Percentiles rank a stretch among this genome's conserved stretches.
phyloP scores from a whole-genome alignment of 768 basidiomycete genomes.

The Lactarius hengduanensis region DNA sequence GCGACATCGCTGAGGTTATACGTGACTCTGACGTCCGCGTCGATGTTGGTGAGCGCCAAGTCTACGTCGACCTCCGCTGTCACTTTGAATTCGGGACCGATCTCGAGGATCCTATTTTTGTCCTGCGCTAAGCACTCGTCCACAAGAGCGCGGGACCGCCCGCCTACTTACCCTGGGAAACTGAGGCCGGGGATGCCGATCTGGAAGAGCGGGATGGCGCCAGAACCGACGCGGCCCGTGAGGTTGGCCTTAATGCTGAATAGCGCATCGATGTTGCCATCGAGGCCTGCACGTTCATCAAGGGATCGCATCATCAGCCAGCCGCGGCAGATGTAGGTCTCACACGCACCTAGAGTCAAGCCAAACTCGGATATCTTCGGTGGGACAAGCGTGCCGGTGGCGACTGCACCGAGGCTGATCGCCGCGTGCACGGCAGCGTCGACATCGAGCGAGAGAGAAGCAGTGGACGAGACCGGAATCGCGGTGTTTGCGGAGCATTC shows the following conservation, averaged over 20 bases:
- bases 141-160: too few relatives aligned
- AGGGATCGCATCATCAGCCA: neutral
- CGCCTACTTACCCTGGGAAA: constrained; percentile 14
- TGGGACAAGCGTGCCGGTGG: constrained; percentile 17
- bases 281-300: neutral
- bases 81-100: constrained; percentile 50
- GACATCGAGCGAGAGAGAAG: constrained; percentile 11
- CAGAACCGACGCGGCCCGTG: neutral
- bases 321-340: neutral
- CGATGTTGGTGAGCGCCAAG: constrained; percentile 39
- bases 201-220: neutral
- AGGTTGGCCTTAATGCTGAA: neutral
- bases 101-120: constrained; percentile 40
- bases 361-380: constrained; percentile 13
- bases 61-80: constrained; percentile 34
- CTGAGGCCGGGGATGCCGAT: constrained; percentile 48
- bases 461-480: neutral
- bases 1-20: constrained; percentile 44
- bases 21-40: constrained; percentile 44
- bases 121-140: neutral
- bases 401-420: constrained; percentile 12
- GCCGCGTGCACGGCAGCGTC: neutral
- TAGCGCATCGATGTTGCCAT: neutral
- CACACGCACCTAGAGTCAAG: constrained; percentile 12
- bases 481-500: neutral